These are phyloP conservation scores for Pseudogymnoascus sp. DNA, from an alignment of 2,329 filamentous ascomycete genomes.

Conservation along the genomic window DNA sequence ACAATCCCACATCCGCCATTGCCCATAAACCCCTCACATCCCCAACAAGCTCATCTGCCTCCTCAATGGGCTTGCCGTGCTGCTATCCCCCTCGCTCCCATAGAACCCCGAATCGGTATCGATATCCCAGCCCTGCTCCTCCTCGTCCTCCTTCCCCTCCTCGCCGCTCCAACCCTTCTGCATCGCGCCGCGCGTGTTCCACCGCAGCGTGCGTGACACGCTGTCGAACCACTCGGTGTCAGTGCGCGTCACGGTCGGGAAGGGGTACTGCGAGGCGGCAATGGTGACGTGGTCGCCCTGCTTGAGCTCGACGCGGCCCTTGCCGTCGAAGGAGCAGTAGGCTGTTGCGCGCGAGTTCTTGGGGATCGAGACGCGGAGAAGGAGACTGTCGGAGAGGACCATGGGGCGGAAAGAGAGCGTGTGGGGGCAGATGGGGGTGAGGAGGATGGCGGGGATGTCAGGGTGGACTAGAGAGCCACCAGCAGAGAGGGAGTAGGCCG, in stretches of 20 bases:
- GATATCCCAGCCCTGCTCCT: slow-evolving; percentile 76
- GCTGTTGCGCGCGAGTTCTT: slow-evolving; percentile 80
- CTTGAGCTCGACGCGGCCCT: slow-evolving; percentile 84
- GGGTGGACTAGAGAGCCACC: slow-evolving; percentile 94
- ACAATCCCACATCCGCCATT: background rate
- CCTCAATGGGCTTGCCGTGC: slow-evolving; percentile 57
- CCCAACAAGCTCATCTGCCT: slow-evolving; percentile 67
- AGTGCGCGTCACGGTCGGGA: slow-evolving; percentile 87
- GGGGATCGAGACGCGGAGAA: slow-evolving; percentile 81
- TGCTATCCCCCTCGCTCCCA: slow-evolving; percentile 64
- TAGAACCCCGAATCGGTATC: slow-evolving; percentile 74
- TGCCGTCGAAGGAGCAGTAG: slow-evolving; percentile 96
- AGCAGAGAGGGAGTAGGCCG: slow-evolving; percentile 91
- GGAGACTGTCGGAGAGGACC: slow-evolving; percentile 92
- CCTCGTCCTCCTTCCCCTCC: slow-evolving; percentile 32
- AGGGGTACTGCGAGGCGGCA: slow-evolving; percentile 90
- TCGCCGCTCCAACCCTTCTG: slow-evolving; percentile 67
- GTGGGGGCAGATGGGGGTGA: slow-evolving; percentile 96
- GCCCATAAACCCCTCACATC: slow-evolving; percentile 29
- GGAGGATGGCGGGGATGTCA: slow-evolving; percentile 89
- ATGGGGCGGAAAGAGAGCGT: slow-evolving; percentile 95
- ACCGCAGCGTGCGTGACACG: slow-evolving; percentile 81
- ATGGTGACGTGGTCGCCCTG: slow-evolving; percentile 95
- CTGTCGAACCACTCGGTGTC: slow-evolving; percentile 95
- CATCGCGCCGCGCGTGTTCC: slow-evolving; percentile 87